These are phyloP conservation scores for Pinus albicaulis DNA, from an alignment of 75 land plant genomes.

Conservation along the genomic window DNA sequence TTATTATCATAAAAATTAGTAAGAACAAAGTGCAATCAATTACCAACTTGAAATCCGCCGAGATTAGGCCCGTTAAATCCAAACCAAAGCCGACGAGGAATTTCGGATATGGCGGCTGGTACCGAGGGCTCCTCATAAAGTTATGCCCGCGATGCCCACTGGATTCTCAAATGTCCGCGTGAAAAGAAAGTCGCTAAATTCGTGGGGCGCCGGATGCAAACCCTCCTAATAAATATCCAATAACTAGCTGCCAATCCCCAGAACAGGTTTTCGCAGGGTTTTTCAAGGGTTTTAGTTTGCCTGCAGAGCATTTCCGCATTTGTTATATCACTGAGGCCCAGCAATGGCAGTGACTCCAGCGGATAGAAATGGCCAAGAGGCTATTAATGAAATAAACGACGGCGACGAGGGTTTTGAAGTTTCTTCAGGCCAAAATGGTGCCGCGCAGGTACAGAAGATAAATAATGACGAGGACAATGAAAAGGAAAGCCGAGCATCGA, in stretches of 20 bases:
- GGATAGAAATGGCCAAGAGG: not conserved
- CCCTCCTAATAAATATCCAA: too few species aligned
- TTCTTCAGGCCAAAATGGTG: not conserved
- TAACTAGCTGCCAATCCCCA: not conserved
- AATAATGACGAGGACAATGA: not conserved
- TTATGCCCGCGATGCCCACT: not conserved
- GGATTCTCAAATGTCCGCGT: too few species aligned
- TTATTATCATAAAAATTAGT: too few species aligned
- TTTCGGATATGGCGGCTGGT: not conserved
- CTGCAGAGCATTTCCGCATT: not conserved
- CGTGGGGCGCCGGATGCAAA: too few species aligned
- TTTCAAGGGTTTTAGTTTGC: too few species aligned
- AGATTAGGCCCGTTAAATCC: too few species aligned
- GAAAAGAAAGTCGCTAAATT: too few species aligned
- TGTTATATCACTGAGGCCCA: not conserved
- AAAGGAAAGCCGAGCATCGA: not conserved
- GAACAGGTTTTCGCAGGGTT: not conserved
- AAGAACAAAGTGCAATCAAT: too few species aligned
- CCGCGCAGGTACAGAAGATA: not conserved
- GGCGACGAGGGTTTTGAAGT: not conserved
- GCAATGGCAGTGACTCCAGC: constrained; percentile 1
- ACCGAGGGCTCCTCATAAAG: not conserved
- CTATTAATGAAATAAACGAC: not conserved
- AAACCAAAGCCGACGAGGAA: too few species aligned
- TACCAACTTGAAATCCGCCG: too few species aligned